phyloP scores from a whole-genome alignment of 768 basidiomycete genomes.

The Xerocomus brunneocitrinus region DNA sequence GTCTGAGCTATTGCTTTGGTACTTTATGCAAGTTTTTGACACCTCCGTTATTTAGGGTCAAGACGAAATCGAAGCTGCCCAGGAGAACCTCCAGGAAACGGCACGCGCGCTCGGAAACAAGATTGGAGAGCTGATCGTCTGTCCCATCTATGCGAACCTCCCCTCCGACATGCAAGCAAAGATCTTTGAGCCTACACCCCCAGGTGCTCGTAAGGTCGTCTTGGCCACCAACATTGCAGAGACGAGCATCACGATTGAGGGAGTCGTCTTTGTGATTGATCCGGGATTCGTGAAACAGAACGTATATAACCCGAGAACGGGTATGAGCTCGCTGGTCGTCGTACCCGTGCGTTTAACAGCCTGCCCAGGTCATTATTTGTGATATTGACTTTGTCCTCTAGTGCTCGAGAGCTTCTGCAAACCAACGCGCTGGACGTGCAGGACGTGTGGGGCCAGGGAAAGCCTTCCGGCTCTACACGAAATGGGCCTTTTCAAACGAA shows the following conservation, averaged over 20 bases:
- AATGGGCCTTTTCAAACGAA: conserved; percentile 96
- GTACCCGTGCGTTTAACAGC: conserved; percentile 69
- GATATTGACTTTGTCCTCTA: conserved; percentile 25
- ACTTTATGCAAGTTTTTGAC: background rate
- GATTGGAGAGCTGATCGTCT: conserved; percentile 88
- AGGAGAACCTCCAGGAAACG: conserved; percentile 95
- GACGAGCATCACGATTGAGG: conserved; percentile 98
- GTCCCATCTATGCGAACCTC: conserved; percentile 98
- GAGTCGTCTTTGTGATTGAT: conserved; percentile 98
- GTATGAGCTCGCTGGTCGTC: conserved; percentile 95
- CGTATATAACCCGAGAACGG: conserved; percentile 95
- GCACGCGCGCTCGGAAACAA: conserved; percentile 94
- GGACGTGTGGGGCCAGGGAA: conserved; percentile 98
- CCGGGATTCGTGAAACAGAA: conserved; percentile 99
- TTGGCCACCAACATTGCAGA: conserved; percentile 99
- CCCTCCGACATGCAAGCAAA: conserved; percentile 99
- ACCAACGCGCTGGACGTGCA: conserved; percentile 94
- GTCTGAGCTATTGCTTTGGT: conserved; percentile 20
- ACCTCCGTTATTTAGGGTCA: conserved; percentile 56
- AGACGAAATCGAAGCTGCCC: conserved; percentile 97
- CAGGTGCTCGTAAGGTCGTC: conserved; percentile 94
- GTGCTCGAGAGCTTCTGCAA: conserved; percentile 97
- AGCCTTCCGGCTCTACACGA: conserved; percentile 96
- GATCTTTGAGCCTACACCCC: conserved; percentile 98
- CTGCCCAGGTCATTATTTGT: background rate